A percentile compares a stretch with the other conserved stretches of the same genome.
phyloP scores from a whole-genome alignment of 2,329 filamentous ascomycete species.

The Beauveria asiatica region DNA sequence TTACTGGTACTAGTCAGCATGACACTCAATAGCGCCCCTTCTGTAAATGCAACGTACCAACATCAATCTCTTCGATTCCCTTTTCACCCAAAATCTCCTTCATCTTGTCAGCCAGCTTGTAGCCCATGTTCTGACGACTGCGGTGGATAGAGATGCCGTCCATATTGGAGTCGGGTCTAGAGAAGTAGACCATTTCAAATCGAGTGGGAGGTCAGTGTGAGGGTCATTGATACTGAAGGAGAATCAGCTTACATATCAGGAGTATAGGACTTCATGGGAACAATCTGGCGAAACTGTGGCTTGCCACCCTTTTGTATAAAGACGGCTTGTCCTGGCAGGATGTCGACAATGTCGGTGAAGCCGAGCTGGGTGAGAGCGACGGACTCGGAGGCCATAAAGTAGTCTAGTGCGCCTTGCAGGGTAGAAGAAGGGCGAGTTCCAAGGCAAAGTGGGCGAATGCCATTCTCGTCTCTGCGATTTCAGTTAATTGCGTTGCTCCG shows the following conservation, averaged over 20 bases:
- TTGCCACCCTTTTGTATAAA: slow-evolving; percentile 71
- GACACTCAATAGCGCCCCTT: slow-evolving; percentile 12
- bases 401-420: slow-evolving; percentile 59
- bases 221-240: neutral
- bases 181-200: slow-evolving; percentile 84
- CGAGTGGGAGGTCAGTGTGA: neutral
- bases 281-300: slow-evolving; percentile 69
- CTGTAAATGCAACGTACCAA: slow-evolving; percentile 24
- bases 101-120: slow-evolving; percentile 68
- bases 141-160: slow-evolving; percentile 83
- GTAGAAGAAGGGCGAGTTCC: slow-evolving; percentile 63
- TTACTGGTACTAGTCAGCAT: slow-evolving; percentile 36
- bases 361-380: slow-evolving; percentile 76
- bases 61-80: slow-evolving; percentile 67
- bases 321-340: slow-evolving; percentile 76
- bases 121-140: slow-evolving; percentile 79
- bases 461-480: slow-evolving; percentile 34
- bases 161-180: slow-evolving; percentile 71
- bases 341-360: slow-evolving; percentile 67
- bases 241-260: slow-evolving; percentile 45
- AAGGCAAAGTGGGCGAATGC: slow-evolving; percentile 73
- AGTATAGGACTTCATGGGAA: slow-evolving; percentile 58
- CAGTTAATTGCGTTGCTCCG: slow-evolving; percentile 44
- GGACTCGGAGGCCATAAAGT: slow-evolving; percentile 87
- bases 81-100: slow-evolving; percentile 58